Base-by-base conservation (phyloP, 345 rosid genomes). In the Stellera chamaejasme region DNA sequence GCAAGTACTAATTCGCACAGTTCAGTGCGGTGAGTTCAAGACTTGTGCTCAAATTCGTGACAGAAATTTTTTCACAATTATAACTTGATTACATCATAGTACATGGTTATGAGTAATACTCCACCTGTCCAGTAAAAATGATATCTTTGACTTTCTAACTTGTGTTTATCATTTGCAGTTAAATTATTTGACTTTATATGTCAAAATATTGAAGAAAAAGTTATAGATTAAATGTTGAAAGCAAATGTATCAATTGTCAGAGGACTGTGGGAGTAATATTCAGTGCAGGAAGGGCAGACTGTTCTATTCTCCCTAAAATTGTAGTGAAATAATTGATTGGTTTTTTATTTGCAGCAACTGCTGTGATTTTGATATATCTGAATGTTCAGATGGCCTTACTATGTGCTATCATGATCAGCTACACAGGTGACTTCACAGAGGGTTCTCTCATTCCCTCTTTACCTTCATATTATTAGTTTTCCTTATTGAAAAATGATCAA, bases 381-480 rank as follows among this genome's bases (percentile, higher is more conserved):
- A 93, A 90, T 50, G 92, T 93, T 52, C 99, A 84, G 72, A 80
- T 77, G 90, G 95, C 97, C 61, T 75, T 87, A 61, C 81, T 83
- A 69, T 80, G 73, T 76, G 80, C 95, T 6, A 58, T 93, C 42
- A 73, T 57, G 1, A 66, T 87, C 67, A 78, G 96, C 63, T 93
- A 93, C 64, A 66, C 81, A 67, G 97, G 99, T 93, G 70, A 58
- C 9, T 1, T 32, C 39, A 3, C 2, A 32, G 39, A 5, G 6
- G 5, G 43, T 19, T 52, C 13, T 62, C 48, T 15, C 16, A 5
- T 4, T 42, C 43, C 28, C 45, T 11, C 65, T 50, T 6, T 10
- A 46, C 62, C 42, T 25, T 10, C 60, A 48, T 48, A 49, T 47
- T 45, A 43, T 42, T 50, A 16, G 13, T 60, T 0, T 49, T 12